These are phyloP conservation scores for Tephrocybe sp. DNA, from an alignment of 768 basidiomycete genomes.

Conservation along the genomic window DNA sequence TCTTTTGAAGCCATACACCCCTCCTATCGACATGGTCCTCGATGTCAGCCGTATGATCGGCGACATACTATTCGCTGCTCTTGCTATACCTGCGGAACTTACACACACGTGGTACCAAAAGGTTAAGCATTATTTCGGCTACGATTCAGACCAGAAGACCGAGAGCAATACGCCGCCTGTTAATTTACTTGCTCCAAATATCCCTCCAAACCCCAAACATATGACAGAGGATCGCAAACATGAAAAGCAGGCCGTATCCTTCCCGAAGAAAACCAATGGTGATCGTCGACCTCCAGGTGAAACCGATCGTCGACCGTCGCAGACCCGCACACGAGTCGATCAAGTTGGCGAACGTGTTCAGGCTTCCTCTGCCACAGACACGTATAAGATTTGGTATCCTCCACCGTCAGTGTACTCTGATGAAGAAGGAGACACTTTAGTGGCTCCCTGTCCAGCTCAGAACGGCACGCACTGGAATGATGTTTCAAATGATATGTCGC, in stretches of 20 bases:
- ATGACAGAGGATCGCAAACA: slow-evolving; percentile 2
- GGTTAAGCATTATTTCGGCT: slow-evolving; percentile 17
- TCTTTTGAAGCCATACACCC: slow-evolving; percentile 68
- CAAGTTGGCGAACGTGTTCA: slow-evolving; percentile 12
- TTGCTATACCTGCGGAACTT: slow-evolving; percentile 36
- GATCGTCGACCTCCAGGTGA: slow-evolving; percentile 1
- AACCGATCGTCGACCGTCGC: slow-evolving; percentile 1
- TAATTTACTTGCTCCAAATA: background rate
- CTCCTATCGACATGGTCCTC: slow-evolving; percentile 60
- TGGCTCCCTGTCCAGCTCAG: slow-evolving; percentile 9
- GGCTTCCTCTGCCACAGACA: slow-evolving; percentile 1
- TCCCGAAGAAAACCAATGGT: slow-evolving; percentile 12
- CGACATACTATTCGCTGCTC: slow-evolving; percentile 52
- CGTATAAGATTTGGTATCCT: slow-evolving; percentile 59
- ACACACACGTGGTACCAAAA: slow-evolving; percentile 35
- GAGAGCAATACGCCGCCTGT: slow-evolving; percentile 4
- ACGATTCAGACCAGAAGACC: slow-evolving; percentile 19
- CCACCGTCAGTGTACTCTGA: slow-evolving; percentile 44
- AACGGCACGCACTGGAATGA: background rate
- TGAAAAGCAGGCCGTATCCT: slow-evolving; percentile 2
- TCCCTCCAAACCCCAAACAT: background rate
- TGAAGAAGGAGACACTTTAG: slow-evolving; percentile 27
- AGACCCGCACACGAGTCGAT: slow-evolving; percentile 5
- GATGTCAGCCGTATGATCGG: slow-evolving; percentile 61
- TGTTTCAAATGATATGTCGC: slow-evolving; percentile 5